Evolutionary conservation across 768 basidiomycete genomes (phyloP), one percentile per base, ranked within the genome.

Genomic region (Gloeophyllum trabeum): DNA sequence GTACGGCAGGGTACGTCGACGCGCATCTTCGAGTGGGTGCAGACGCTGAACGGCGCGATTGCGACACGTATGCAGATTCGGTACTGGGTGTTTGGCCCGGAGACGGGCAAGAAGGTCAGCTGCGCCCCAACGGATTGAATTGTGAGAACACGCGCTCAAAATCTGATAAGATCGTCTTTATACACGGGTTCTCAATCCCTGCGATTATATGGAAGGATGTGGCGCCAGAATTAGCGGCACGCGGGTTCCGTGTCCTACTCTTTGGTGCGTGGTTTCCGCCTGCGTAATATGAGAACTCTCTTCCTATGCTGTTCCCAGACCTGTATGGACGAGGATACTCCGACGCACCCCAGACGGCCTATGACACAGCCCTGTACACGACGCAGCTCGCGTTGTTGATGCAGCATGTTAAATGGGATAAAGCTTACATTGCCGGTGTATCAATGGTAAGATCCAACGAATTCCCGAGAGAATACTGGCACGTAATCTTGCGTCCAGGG

Each of bases 291-390:
- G n/a, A n/a, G n/a, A n/a, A n/a, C n/a, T n/a, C 10, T 32, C 28
- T 16, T 10, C 28, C 28, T 16, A 32, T 32, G 10, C 28, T 16
- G 10, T 32, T 10, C 28, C 28, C 46, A 86, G 86, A 90, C 61
- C 64, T 88, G 16, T 87, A 85, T 46, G 87, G 85, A 10, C 72
- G 86, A 28, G 86, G 86, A 4, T 90, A 88, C 59, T 85, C 84
- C 1, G 85, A 84, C 43, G 84, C 85, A 1, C 86, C 86, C 0
- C 70, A 76, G 18, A 75, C 71, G 13, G 73, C 70, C 3, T 85
- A 89, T 55, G 71, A 84, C 47, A 60, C 73, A 1, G 60, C 66
- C 4, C 64, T 90, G 3, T 81, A 81, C 54, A 76, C 76, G 1
- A 77, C 75, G 0, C 86, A 89, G 51, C 79, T 90, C n/a, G 87